phyloP scores from a whole-genome alignment of 1,284 basidiomycete species.

The Apiotrichum laibachii region DNA sequence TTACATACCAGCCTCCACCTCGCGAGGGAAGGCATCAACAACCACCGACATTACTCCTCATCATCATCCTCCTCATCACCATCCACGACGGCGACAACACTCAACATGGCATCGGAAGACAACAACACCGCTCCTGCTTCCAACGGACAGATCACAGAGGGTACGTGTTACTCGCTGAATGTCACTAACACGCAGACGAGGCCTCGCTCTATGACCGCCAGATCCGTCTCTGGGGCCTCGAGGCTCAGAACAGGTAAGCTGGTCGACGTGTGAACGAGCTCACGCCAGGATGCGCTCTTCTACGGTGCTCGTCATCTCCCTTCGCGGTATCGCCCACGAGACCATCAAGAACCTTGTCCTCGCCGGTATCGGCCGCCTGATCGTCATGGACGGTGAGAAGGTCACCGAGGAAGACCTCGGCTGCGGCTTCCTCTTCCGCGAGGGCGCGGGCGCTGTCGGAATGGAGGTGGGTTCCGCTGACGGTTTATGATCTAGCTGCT shows the following conservation, averaged over 20 bases:
- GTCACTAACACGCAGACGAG: slow-evolving; percentile 58
- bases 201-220: slow-evolving; percentile 92
- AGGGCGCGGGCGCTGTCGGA: slow-evolving; percentile 75
- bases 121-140: not conserved
- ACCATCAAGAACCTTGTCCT: slow-evolving; percentile 83
- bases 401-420: slow-evolving; percentile 73
- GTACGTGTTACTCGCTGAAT: slow-evolving; percentile 14
- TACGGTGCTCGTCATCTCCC: slow-evolving; percentile 77
- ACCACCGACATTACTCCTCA: no score
- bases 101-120: slow-evolving; percentile 2
- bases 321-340: slow-evolving; percentile 88
- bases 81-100: no score
- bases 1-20: no score
- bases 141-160: slow-evolving; percentile 42
- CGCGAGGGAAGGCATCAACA: no score
- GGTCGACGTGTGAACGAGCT: not conserved
- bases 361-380: slow-evolving; percentile 59
- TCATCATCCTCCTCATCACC: not conserved
- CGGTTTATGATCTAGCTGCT: no score
- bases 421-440: slow-evolving; percentile 88
- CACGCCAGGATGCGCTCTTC: slow-evolving; percentile 81
- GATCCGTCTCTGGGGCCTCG: slow-evolving; percentile 95
- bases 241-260: slow-evolving; percentile 85
- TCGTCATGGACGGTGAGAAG: slow-evolving; percentile 56
- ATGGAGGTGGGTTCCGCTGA: slow-evolving; percentile 61